phyloP scores from a whole-genome alignment of 768 basidiomycete species.

The Podaxis rugospora region DNA sequence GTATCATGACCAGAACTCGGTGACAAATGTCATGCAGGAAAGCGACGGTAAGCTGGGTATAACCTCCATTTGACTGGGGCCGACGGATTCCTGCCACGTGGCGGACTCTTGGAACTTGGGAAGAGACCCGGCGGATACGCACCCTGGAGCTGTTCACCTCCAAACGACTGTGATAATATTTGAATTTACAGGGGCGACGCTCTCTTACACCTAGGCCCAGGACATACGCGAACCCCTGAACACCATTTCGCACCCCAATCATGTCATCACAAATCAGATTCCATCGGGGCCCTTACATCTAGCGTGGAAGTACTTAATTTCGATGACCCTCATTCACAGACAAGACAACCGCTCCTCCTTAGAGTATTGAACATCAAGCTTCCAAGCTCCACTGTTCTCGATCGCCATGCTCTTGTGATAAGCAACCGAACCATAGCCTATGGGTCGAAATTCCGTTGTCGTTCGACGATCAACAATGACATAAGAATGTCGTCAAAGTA shows the following conservation, averaged over 20 bases:
- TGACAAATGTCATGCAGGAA: too few species aligned
- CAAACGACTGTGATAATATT: too few species aligned
- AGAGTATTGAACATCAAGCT: not conserved
- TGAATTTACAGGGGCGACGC: not conserved
- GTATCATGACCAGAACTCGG: too few species aligned
- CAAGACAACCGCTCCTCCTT: not conserved
- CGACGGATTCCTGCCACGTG: too few species aligned
- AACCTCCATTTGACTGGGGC: too few species aligned
- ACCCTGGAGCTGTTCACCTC: not conserved
- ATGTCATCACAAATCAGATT: not conserved
- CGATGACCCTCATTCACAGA: not conserved
- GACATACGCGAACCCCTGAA: not conserved
- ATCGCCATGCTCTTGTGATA: not conserved
- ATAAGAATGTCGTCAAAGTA: slow-evolving; percentile 19
- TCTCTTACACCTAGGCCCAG: not conserved
- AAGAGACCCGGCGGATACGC: too few species aligned
- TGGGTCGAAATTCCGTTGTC: not conserved
- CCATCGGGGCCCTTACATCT: not conserved
- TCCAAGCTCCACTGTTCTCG: too few species aligned
- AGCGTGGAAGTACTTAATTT: not conserved
- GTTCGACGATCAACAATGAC: slow-evolving; percentile 8
- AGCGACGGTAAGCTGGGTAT: too few species aligned
- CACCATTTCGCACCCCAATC: not conserved
- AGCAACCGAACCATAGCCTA: not conserved
- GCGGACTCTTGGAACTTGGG: too few species aligned